A percentile compares a stretch with the other conserved stretches of the same genome.
Conservation (phyloP, 306 rosid species). For the Notholithocarpus densiflorus region DNA sequence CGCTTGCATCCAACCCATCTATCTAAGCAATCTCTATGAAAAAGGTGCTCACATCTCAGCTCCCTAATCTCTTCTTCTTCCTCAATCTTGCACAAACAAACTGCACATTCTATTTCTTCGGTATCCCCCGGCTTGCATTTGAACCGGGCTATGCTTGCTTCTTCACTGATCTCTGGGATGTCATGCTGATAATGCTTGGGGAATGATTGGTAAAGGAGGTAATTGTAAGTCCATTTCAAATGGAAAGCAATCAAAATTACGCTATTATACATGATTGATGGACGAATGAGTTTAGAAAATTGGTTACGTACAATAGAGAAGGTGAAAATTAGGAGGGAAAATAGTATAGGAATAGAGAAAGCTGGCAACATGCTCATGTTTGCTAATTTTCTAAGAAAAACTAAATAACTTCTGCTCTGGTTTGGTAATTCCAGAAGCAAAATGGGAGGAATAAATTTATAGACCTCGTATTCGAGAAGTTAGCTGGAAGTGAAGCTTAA, state of each 20-base stretch:
- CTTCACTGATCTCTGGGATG: background rate
- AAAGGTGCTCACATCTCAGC: conserved; percentile 38
- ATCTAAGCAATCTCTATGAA: conserved; percentile 41
- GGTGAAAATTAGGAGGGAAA: background rate
- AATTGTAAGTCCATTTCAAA: conserved; percentile 31
- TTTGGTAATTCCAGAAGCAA: no score
- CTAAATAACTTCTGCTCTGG: no score
- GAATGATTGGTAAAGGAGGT: conserved; percentile 34
- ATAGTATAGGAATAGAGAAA: background rate
- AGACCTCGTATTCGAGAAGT: no score
- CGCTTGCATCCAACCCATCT: conserved; percentile 27
- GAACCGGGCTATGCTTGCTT: background rate
- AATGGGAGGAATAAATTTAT: no score
- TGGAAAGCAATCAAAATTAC: conserved; percentile 3
- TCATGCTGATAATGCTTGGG: background rate
- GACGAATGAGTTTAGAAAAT: background rate
- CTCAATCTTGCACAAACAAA: conserved; percentile 34
- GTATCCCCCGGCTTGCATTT: background rate
- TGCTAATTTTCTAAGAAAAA: no score
- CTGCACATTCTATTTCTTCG: conserved; percentile 32
- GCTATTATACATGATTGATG: conserved; percentile 14
- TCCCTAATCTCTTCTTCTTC: conserved; percentile 48
- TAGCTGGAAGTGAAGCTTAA: no score
- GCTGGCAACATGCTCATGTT: background rate
- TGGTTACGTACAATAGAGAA: background rate